Conservation (phyloP, 164 flowering plant genomes). For the Piper betle region DNA sequence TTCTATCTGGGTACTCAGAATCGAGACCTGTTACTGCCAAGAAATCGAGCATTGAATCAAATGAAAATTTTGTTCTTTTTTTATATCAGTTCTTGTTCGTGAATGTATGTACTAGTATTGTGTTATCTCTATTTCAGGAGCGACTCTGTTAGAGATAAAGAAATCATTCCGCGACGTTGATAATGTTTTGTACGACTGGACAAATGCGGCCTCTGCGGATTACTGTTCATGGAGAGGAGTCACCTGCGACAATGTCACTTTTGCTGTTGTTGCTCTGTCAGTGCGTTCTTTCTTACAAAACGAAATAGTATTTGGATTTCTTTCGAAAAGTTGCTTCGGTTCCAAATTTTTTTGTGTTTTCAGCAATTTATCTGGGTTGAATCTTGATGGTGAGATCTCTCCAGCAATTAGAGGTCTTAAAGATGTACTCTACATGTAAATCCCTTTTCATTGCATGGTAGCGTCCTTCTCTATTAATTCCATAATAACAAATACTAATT, state of each 20-base stretch:
- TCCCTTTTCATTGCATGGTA: not conserved
- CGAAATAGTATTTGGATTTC: not conserved
- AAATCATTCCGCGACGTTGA: slow-evolving; percentile 79
- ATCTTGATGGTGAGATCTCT: slow-evolving; percentile 86
- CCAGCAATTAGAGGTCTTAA: slow-evolving; percentile 63
- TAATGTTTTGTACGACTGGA: slow-evolving; percentile 86
- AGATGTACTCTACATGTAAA: slow-evolving; percentile 38
- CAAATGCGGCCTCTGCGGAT: slow-evolving; percentile 60
- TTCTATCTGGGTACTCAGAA: too few species aligned
- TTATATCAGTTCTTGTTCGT: not conserved
- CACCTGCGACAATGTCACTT: slow-evolving; percentile 81
- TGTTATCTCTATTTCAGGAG: slow-evolving; percentile 23
- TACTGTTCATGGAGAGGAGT: slow-evolving; percentile 93
- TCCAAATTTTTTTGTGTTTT: slow-evolving; percentile 8
- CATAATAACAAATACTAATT: too few species aligned
- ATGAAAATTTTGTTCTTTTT: not conserved
- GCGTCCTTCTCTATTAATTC: too few species aligned
- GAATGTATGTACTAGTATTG: not conserved
- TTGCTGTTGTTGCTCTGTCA: slow-evolving; percentile 76
- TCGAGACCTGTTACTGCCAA: too few species aligned
- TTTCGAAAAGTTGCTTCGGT: not conserved
- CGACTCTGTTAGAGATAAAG: slow-evolving; percentile 70
- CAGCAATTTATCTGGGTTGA: slow-evolving; percentile 80
- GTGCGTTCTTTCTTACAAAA: too few species aligned
- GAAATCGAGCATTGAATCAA: too few species aligned